These are phyloP conservation scores for Beta macrorhiza DNA, from an alignment of 179 eudicot genomes.

Conservation along the genomic window DNA sequence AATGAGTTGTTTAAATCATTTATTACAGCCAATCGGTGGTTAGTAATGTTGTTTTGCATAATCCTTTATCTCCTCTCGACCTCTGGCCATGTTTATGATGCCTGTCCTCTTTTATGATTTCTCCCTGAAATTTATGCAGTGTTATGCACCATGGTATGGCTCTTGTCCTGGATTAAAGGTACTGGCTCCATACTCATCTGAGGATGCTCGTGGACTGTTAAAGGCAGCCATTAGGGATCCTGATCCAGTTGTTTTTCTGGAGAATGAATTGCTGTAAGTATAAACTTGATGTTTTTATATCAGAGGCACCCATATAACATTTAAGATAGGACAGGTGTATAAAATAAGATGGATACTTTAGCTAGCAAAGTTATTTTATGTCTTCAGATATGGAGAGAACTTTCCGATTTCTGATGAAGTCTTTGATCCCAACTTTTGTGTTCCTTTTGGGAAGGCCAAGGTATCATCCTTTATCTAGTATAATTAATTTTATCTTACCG, in stretches of 20 bases:
- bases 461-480: conserved; percentile 28
- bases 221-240: conserved; percentile 99
- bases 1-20: not conserved
- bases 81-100: not conserved
- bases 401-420: conserved; percentile 84
- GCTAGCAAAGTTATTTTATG: not conserved
- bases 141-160: conserved; percentile 92
- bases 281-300: not conserved
- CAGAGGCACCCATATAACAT: not conserved
- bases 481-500: not conserved
- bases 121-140: conserved; percentile 40
- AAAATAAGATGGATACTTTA: not conserved
- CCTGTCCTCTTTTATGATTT: not conserved
- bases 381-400: conserved; percentile 76
- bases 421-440: conserved; percentile 72
- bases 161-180: conserved; percentile 90
- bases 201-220: conserved; percentile 89
- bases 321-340: not conserved
- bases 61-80: not conserved
- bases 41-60: not conserved
- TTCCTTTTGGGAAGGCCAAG: conserved; percentile 95
- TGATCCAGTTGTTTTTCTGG: conserved; percentile 92
- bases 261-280: conserved; percentile 86
- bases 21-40: not conserved
- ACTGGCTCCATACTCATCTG: conserved; percentile 76